Evolutionary conservation across 306 rosid genomes (phyloP), one percentile per base, ranked within the genome.

Genomic region (Vigna angularis): DNA sequence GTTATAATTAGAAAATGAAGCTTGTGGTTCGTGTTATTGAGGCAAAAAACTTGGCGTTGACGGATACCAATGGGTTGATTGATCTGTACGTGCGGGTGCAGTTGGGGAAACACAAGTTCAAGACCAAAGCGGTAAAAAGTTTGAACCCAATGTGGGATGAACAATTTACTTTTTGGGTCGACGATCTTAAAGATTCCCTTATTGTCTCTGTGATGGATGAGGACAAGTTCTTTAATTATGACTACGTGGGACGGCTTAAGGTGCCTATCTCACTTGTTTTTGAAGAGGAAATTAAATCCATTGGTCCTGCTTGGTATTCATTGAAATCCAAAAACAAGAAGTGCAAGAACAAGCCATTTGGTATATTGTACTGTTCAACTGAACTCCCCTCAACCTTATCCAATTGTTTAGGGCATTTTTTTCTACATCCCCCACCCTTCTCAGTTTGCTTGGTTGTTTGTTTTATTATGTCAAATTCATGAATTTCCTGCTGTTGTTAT

Each of bases 151-250:
- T 52, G n/a, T 94, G 98, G 98, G 91, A 89, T 7, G 95, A 95
- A 83, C 92, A 95, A 66, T 95, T 92, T 22, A 12, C 79, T 32
- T 89, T 95, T 76, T 74, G 82, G 83, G 98, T 95, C 14, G 98
- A 90, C 8, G 95, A 95, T 75, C 90, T 92, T 63, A 86, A 86
- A 18, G 97, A 83, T 22, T 84, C 84, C 77, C 88, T 95, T 24
- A 51, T 86, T 59, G 22, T 95, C 71, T 88, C 86, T 77, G 88
- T 91, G n/a, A 72, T 90, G 86, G 95, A 89, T 78, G 98, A 90
- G 76, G 97, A 94, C 66, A 94, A 79, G 85, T 92, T 90, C 86
- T 90, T 92, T 80, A 85, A 89, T 78, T 87, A 92, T 80, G 96
- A 90, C 74, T 89, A 90, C 32, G 69, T 94, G 70, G 98, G 93